Evolutionary conservation across 768 basidiomycete species (phyloP).

Genomic region (Suillus brevipes): DNA sequence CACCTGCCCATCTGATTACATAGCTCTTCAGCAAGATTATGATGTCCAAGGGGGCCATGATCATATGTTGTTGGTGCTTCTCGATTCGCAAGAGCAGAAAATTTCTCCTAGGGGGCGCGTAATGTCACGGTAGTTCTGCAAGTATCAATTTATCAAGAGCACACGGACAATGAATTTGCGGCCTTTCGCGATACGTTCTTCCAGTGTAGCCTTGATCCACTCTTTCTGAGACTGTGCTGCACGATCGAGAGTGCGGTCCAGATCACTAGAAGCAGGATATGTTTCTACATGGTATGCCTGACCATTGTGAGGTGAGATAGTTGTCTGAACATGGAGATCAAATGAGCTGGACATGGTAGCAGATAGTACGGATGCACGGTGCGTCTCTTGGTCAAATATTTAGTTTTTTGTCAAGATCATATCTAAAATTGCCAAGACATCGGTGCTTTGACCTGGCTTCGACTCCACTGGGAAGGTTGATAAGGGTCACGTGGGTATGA

Average conservation of each 20-base stretch:
- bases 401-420: background rate
- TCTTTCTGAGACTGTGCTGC: slow-evolving; percentile 68
- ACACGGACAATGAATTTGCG: slow-evolving; percentile 62
- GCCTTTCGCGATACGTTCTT: slow-evolving; percentile 69
- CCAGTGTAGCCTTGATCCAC: slow-evolving; percentile 63
- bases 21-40: slow-evolving; percentile 73
- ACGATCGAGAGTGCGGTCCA: slow-evolving; percentile 58
- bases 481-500: slow-evolving; percentile 8
- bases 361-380: background rate
- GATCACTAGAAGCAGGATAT: slow-evolving; percentile 63
- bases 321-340: slow-evolving; percentile 55
- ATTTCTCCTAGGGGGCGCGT: slow-evolving; percentile 46
- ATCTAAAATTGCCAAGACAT: background rate
- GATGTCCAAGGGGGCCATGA: slow-evolving; percentile 43
- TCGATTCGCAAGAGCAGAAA: slow-evolving; percentile 20
- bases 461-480: slow-evolving; percentile 1
- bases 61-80: slow-evolving; percentile 41
- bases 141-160: background rate
- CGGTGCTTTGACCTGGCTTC: background rate
- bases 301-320: slow-evolving; percentile 73
- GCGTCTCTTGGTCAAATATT: background rate
- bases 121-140: background rate
- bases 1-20: slow-evolving; percentile 92
- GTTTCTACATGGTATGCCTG: slow-evolving; percentile 59
- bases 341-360: slow-evolving; percentile 8